Base-by-base conservation (phyloP, 768 basidiomycete species). In the Kwoniella europaea region DNA sequence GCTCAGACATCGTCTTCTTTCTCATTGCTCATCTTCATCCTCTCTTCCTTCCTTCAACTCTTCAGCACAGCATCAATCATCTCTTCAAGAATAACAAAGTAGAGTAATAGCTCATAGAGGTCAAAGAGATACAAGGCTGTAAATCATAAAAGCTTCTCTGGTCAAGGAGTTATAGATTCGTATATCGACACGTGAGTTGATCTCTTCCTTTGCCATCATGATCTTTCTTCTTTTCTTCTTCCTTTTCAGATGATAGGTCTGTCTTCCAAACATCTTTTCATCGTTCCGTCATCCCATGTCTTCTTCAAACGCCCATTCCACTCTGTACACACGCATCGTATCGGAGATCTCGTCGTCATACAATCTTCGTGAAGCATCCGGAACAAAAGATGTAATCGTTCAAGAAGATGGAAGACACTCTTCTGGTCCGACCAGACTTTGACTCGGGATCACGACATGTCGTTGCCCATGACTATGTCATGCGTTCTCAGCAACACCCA, bases 131-230 rank as follows among this genome's bases (percentile, higher is more conserved):
- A 35, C 35, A 7, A 35, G 35, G 7, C 35, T 35, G 35, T 35
- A 6, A 35, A 35, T 35, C 4, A 16, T 3, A 50, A 16, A 13
- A 50, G 12, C 18, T 16, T 50, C 46, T 18, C 18, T 13, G 46
- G 13, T 50, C 3, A 18, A 50, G 10, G 46, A 50, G 12, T 15
- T 18, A 4, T 15, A 15, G 13, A 4, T 15, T 50, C 46, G 46
- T 50, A 50, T 50, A 50, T 15, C 35, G n/a, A 61, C 42, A 61
- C 42, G 59, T 61, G 59, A 61, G 59, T 61, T 2, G 18, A 61
- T 46, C 41, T 20, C 43, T n/a, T 46, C 59, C 59, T 61, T 44
- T 61, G 42, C 16, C n/a, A 13, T 6, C 35, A 35, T 35, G 35
- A 35, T 7, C 29, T 18, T 12, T 15, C 9, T 29, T 13, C 57